Base-by-base conservation (phyloP, 805 yeast species). In the Wickerhamomyces bovis region DNA sequence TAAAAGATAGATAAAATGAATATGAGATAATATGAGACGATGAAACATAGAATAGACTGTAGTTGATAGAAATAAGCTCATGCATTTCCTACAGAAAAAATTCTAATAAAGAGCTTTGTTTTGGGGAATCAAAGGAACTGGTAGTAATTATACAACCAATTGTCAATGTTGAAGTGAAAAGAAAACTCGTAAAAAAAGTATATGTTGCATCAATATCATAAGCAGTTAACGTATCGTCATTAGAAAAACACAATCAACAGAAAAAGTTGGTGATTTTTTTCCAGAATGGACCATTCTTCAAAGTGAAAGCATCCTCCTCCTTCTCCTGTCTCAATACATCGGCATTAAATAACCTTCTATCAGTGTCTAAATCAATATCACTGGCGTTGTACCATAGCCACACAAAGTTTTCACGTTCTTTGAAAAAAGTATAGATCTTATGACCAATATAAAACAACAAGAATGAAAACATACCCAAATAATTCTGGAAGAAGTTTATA, bases 401-500 rank as follows among this genome's bases (percentile, higher is more conserved):
- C 50, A 56, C 55, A 62, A 67, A 49, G 63, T 64, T 43, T 67
- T 64, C 26, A 19, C 43, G 44, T 11, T 42, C 41, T 8, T 16
- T 28, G 19, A 42, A 4, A 7, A n/a, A 18, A 31, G 65, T 64
- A 61, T 69, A 77, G 21, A 76, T 30, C 68, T 80, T 81, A 65
- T 77, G 81, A 19, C 68, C 72, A 28, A 77, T 18, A 62, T 76
- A 81, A 58, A 70, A 75, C 21, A 13, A 62, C 70, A 6, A 66
- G 8, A 36, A 74, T 64, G 35, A 75, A 71, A 21, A 63, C 65
- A 65, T 66, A 38, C 83, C 81, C 43, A 81, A 63, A 60, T 79
- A 81, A 44, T 69, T 66, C 63, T 71, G 67, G 71, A 81, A 80
- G 64, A 81, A 81, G 44, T 61, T 63, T 28, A 61, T 55, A 45